Evolutionary conservation across 2,329 filamentous ascomycete genomes (phyloP).

Genomic region (Claviceps spartinae): DNA sequence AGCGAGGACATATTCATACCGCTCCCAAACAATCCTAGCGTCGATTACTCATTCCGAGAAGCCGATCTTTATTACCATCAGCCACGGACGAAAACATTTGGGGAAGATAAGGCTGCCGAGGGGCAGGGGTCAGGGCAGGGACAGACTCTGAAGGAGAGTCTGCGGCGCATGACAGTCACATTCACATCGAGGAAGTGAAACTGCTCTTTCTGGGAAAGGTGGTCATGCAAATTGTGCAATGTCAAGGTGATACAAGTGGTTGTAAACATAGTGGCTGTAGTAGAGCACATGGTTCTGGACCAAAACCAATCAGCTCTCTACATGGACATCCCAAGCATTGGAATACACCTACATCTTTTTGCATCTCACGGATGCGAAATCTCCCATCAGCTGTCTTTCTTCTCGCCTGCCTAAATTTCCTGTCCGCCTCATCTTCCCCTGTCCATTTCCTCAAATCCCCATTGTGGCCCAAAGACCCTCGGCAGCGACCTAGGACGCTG

Average conservation of each 20-base stretch:
- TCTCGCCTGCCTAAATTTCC: no score
- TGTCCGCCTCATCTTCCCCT: no score
- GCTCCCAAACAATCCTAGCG: constrained; percentile 10
- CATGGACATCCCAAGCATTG: no score
- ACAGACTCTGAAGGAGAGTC: not conserved
- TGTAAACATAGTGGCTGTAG: no score
- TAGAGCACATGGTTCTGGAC: no score
- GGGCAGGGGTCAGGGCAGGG: not conserved
- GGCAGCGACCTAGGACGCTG: no score
- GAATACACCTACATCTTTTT: no score
- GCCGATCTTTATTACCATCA: constrained; percentile 19
- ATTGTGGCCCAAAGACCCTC: no score
- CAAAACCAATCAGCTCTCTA: no score
- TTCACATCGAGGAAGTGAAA: not conserved
- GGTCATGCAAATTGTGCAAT: not conserved
- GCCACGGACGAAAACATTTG: not conserved
- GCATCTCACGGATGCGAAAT: no score
- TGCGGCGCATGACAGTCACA: not conserved
- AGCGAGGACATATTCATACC: not conserved
- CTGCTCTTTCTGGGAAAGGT: not conserved
- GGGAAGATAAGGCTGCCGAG: not conserved
- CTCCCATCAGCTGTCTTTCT: no score
- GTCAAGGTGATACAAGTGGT: not conserved
- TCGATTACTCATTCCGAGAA: constrained; percentile 24
- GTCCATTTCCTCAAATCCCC: no score